These are phyloP conservation scores for Priceomyces castillae DNA, from an alignment of 805 yeast genomes.

Conservation along the genomic window DNA sequence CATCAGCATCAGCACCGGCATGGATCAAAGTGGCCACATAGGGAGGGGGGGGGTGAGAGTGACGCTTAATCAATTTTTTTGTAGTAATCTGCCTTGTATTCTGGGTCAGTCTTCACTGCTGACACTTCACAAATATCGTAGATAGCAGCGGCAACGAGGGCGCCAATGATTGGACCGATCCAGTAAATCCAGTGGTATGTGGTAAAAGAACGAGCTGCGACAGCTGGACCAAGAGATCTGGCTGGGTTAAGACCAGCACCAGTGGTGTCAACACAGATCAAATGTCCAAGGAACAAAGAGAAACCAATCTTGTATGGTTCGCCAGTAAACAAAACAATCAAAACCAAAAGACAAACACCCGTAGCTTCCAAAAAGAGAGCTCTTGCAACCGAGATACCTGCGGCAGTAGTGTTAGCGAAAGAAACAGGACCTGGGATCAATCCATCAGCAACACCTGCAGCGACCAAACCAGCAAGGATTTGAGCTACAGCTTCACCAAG, in stretches of 20 bases:
- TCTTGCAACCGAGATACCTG: slow-evolving; percentile 67
- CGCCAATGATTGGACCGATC: slow-evolving; percentile 82
- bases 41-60: too few species aligned
- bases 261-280: slow-evolving; percentile 76
- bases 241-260: slow-evolving; percentile 95
- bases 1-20: too few species aligned
- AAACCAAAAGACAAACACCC: slow-evolving; percentile 69
- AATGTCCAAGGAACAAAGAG: slow-evolving; percentile 76
- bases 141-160: slow-evolving; percentile 48
- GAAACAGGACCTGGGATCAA: slow-evolving; percentile 79
- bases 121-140: slow-evolving; percentile 2
- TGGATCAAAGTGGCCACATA: too few species aligned
- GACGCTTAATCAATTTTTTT: too few species aligned
- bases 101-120: background rate
- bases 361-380: slow-evolving; percentile 82
- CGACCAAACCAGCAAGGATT: slow-evolving; percentile 84
- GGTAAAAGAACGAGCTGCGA: slow-evolving; percentile 73
- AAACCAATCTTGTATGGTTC: slow-evolving; percentile 85
- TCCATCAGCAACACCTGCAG: slow-evolving; percentile 84
- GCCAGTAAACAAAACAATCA: slow-evolving; percentile 81
- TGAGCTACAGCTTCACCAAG: slow-evolving; percentile 63
- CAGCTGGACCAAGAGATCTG: slow-evolving; percentile 79
- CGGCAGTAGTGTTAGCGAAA: slow-evolving; percentile 70
- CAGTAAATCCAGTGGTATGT: slow-evolving; percentile 88
- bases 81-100: background rate